Conservation (phyloP, 805 yeast species). For the Metschnikowia aberdeeniae region DNA sequence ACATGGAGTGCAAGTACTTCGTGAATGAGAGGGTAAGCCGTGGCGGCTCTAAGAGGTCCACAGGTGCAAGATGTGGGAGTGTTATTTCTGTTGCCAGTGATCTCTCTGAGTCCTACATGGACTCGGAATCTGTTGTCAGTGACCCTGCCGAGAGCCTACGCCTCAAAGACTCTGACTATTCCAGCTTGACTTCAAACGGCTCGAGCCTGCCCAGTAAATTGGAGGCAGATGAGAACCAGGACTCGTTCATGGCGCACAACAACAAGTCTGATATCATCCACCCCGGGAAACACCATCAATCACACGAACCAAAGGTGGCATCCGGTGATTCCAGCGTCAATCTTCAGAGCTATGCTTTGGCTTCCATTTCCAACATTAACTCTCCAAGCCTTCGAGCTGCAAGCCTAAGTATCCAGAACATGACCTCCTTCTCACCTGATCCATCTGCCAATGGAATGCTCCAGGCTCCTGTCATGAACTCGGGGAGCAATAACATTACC, state of each 20-base stretch:
- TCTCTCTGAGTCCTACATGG: conserved; percentile 1
- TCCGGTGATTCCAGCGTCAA: background rate
- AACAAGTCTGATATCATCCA: background rate
- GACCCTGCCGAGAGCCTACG: background rate
- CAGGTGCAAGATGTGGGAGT: background rate
- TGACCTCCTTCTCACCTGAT: conserved; percentile 3
- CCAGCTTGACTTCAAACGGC: background rate
- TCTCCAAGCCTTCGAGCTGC: conserved; percentile 1
- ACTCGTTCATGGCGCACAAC: background rate
- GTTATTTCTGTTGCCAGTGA: conserved; percentile 1
- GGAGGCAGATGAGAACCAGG: background rate
- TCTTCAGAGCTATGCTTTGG: conserved; percentile 1
- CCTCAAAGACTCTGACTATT: background rate
- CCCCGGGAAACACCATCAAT: background rate
- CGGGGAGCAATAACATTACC: conserved; percentile 31
- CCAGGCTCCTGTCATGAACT: conserved; percentile 29
- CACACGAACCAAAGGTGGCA: background rate
- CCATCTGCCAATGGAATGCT: conserved; percentile 12
- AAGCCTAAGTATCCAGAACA: background rate
- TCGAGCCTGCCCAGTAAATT: conserved; percentile 3
- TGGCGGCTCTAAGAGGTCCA: conserved; percentile 25
- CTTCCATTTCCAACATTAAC: background rate
- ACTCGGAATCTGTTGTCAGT: conserved; percentile 1
- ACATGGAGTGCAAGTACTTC: conserved; percentile 50
- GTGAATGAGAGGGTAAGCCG: conserved; percentile 53